These are phyloP conservation scores for Flaveria sonorensis DNA, from an alignment of 129 eudicot genomes.

Conservation along the genomic window DNA sequence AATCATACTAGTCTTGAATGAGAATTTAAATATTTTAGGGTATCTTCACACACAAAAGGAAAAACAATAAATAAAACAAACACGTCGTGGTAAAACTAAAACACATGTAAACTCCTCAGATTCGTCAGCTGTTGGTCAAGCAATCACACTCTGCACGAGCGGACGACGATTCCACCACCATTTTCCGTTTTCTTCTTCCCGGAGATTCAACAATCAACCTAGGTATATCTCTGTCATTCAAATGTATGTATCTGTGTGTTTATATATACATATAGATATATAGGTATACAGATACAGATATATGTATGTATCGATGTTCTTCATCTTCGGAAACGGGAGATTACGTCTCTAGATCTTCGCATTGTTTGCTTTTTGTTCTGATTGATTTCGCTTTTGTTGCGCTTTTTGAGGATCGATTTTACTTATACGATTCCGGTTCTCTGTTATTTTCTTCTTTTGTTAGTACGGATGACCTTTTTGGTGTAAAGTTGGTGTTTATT, in stretches of 20 bases:
- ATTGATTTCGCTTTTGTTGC: background rate
- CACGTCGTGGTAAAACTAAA: background rate
- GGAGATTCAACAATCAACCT: background rate
- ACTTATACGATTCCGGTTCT: background rate
- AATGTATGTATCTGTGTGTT: no score
- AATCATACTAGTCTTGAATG: background rate
- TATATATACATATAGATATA: no score
- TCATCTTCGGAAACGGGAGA: background rate
- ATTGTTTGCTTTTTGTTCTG: background rate
- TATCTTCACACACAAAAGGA: background rate
- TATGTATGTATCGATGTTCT: background rate
- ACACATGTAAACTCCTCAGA: constrained; percentile 2
- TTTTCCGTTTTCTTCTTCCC: background rate
- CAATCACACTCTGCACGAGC: background rate
- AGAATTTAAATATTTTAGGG: background rate
- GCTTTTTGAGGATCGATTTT: no score
- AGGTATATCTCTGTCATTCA: background rate
- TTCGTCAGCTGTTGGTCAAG: constrained; percentile 13
- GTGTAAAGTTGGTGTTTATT: background rate
- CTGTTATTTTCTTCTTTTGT: background rate
- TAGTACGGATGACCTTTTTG: background rate
- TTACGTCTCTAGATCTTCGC: background rate
- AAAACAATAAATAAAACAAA: background rate
- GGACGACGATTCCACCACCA: background rate
- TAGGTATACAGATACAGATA: background rate